Conservation (phyloP, 108 stramenopile genomes). For the Schizochytrium sp. region DNA sequence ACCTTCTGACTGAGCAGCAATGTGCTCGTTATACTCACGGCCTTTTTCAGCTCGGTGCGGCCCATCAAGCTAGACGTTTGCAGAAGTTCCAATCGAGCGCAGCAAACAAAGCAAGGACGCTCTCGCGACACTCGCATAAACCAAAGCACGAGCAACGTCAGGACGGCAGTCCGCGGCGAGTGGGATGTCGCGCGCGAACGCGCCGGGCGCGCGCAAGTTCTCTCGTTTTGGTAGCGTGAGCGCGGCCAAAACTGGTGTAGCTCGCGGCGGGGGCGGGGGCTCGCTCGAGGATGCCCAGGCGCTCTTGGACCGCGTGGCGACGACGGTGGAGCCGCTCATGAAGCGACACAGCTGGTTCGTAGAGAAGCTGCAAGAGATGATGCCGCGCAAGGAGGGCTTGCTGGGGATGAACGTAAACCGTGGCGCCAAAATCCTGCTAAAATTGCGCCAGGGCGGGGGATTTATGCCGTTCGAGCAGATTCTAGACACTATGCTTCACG, state of each 20-base stretch:
- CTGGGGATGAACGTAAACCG: background rate
- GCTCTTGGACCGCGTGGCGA: background rate
- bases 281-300: background rate
- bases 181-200: no score
- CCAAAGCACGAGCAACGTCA: no score
- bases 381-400: background rate
- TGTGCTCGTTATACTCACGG: no score
- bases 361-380: background rate
- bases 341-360: background rate
- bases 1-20: no score
- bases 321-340: background rate
- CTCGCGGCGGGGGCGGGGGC: no score
- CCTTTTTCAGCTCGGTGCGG: background rate
- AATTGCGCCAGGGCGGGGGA: background rate
- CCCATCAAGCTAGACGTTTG: background rate
- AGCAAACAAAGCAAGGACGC: no score
- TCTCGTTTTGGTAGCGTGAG: no score
- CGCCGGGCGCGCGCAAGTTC: no score
- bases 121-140: no score
- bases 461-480: background rate
- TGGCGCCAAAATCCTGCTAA: background rate
- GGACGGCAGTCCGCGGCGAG: no score
- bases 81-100: background rate
- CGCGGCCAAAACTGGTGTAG: no score
- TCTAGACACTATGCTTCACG: background rate